Evolutionary conservation across 2,329 filamentous ascomycete species (phyloP).

Genomic region (Tolypocladium guangdongense): DNA sequence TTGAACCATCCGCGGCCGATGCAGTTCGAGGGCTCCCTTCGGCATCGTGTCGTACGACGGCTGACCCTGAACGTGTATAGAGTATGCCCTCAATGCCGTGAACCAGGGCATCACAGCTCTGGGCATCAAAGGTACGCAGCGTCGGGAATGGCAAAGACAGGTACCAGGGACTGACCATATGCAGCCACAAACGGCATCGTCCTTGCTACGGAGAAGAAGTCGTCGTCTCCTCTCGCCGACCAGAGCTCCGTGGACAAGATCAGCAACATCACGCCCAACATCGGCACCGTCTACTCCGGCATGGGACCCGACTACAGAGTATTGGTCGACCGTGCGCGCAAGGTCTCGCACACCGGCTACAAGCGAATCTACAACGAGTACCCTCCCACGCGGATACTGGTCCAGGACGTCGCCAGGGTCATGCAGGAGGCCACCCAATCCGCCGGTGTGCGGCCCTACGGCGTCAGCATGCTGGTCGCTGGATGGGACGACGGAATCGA

Average conservation of each 20-base stretch:
- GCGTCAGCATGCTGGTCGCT: slow-evolving; percentile 88
- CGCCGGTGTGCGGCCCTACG: slow-evolving; percentile 92
- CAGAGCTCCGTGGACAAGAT: slow-evolving; percentile 92
- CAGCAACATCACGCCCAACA: slow-evolving; percentile 95
- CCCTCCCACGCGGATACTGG: slow-evolving; percentile 97
- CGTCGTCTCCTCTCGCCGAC: slow-evolving; percentile 92
- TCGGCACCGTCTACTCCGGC: slow-evolving; percentile 98
- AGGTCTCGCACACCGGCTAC: slow-evolving; percentile 96
- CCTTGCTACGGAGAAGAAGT: slow-evolving; percentile 98
- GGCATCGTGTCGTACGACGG: background rate
- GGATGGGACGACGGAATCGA: slow-evolving; percentile 97
- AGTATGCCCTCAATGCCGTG: slow-evolving; percentile 98
- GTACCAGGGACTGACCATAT: slow-evolving; percentile 8
- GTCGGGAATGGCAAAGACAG: background rate
- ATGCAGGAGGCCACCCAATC: slow-evolving; percentile 99
- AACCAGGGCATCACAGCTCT: slow-evolving; percentile 98
- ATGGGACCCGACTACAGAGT: slow-evolving; percentile 99
- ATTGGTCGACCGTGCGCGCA: slow-evolving; percentile 92
- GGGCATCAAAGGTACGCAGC: slow-evolving; percentile 81
- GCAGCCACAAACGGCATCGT: slow-evolving; percentile 97
- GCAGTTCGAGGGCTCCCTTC: background rate
- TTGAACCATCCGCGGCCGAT: background rate
- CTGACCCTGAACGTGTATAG: slow-evolving; percentile 34
- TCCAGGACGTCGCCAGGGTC: slow-evolving; percentile 92
- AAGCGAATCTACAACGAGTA: slow-evolving; percentile 99